Conservation (phyloP, 768 basidiomycete genomes). For the Auriculariales sp. region DNA sequence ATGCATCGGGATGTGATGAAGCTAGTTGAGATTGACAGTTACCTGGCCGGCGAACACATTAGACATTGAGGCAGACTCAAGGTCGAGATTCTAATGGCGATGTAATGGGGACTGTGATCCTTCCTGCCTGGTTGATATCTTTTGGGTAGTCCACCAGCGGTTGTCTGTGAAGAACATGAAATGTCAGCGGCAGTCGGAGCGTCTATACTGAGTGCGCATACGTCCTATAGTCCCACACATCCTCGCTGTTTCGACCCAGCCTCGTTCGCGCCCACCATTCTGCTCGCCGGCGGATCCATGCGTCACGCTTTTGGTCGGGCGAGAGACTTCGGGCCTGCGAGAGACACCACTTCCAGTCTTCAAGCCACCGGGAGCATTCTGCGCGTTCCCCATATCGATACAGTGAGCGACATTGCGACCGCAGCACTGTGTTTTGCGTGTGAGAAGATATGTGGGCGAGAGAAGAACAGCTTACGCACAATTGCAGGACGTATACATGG, state of each 20-base stretch:
- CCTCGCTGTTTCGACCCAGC: constrained; percentile 73
- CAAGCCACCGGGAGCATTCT: constrained; percentile 61
- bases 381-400: constrained; percentile 72
- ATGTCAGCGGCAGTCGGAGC: background rate
- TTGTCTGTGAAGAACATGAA: constrained; percentile 22
- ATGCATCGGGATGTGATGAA: too few relatives aligned
- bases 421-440: constrained; percentile 37
- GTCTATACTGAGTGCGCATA: constrained; percentile 25
- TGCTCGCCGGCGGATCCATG: constrained; percentile 76
- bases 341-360: constrained; percentile 94
- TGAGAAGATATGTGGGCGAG: background rate
- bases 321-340: constrained; percentile 64
- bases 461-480: constrained; percentile 23
- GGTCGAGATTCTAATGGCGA: background rate
- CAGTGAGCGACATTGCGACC: constrained; percentile 66
- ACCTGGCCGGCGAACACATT: too few relatives aligned
- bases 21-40: too few relatives aligned
- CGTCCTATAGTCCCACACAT: constrained; percentile 84
- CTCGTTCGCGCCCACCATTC: constrained; percentile 89
- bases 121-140: background rate
- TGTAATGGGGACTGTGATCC: background rate
- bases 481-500: constrained; percentile 58
- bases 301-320: constrained; percentile 61
- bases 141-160: constrained; percentile 35
- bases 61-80: too few relatives aligned